These are phyloP conservation scores for Magnusiomyces ingens DNA, from an alignment of 1,139 yeast genomes.

Conservation along the genomic window DNA sequence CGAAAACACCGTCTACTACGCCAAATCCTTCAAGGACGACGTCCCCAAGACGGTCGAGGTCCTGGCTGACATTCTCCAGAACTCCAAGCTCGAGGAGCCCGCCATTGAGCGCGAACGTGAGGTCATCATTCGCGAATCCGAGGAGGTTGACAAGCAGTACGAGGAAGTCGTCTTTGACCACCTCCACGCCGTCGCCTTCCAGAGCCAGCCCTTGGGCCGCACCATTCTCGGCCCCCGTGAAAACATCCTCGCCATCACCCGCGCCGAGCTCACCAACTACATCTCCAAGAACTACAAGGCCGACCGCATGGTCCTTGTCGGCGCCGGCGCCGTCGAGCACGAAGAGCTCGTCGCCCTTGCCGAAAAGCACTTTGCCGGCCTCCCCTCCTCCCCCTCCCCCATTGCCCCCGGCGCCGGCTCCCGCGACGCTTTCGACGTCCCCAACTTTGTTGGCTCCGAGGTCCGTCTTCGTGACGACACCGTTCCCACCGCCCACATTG, in stretches of 20 bases:
- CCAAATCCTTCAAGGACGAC: slow-evolving; percentile 75
- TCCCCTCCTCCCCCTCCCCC: slow-evolving; percentile 57
- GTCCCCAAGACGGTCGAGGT: slow-evolving; percentile 84
- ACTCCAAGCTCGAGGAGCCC: slow-evolving; percentile 68
- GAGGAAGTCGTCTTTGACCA: slow-evolving; percentile 98
- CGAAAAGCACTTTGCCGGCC: slow-evolving; percentile 65
- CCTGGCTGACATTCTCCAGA: slow-evolving; percentile 80
- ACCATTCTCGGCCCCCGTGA: slow-evolving; percentile 96
- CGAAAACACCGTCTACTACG: slow-evolving; percentile 95
- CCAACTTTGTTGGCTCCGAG: slow-evolving; percentile 81
- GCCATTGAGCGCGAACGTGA: slow-evolving; percentile 96
- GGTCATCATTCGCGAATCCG: slow-evolving; percentile 91
- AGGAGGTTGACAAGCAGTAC: slow-evolving; percentile 96
- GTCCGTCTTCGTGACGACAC: slow-evolving; percentile 75
- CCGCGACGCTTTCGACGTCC: slow-evolving; percentile 55
- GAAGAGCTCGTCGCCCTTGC: slow-evolving; percentile 74
- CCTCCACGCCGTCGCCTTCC: slow-evolving; percentile 86
- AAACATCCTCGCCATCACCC: slow-evolving; percentile 71
- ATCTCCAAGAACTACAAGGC: slow-evolving; percentile 86
- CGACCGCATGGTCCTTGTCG: slow-evolving; percentile 95
- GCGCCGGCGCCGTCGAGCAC: slow-evolving; percentile 91
- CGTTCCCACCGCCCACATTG: slow-evolving; percentile 85
- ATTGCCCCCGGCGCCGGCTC: slow-evolving; percentile 66
- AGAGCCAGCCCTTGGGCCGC: slow-evolving; percentile 88
- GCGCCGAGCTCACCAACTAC: slow-evolving; percentile 69